phyloP scores from a whole-genome alignment of 73 alveolate species.

The Uronychia binucleata region DNA sequence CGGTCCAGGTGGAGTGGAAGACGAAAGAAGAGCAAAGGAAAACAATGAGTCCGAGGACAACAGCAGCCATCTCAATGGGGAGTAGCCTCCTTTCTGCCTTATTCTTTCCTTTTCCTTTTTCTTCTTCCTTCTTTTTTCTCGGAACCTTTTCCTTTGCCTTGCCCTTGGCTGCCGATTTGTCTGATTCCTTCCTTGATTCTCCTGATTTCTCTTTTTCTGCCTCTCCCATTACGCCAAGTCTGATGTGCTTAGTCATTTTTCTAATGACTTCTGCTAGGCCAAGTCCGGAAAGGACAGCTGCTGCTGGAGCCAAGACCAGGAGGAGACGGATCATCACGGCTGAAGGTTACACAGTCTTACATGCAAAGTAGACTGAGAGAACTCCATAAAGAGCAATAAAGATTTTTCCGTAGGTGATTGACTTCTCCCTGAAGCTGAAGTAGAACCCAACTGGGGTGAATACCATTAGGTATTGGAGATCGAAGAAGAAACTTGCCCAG shows the following conservation, averaged over 20 bases:
- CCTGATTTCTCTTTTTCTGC: conserved; percentile 11
- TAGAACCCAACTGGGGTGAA: conserved; percentile 73
- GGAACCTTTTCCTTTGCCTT: not conserved
- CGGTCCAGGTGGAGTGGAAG: conserved; percentile 88
- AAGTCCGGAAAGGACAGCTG: conserved; percentile 80
- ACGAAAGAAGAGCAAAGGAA: conserved; percentile 67
- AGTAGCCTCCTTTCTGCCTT: conserved; percentile 42
- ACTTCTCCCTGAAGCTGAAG: conserved; percentile 53
- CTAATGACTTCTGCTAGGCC: conserved; percentile 72
- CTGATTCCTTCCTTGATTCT: conserved; percentile 40
- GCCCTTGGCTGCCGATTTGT: conserved; percentile 22
- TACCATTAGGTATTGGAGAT: conserved; percentile 59
- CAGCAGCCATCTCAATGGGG: conserved; percentile 60
- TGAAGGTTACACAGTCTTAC: conserved; percentile 8
- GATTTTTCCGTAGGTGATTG: conserved; percentile 68
- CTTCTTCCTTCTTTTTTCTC: conserved; percentile 16
- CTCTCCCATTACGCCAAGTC: conserved; percentile 26
- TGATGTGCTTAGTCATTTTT: conserved; percentile 33
- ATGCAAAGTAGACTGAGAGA: conserved; percentile 85
- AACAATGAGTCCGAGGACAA: conserved; percentile 67
- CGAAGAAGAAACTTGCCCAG: conserved; percentile 72
- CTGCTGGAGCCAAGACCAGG: conserved; percentile 85
- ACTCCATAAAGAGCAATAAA: conserved; percentile 88
- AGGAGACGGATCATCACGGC: conserved; percentile 87
- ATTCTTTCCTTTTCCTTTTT: conserved; percentile 36